phyloP scores from a whole-genome alignment of 176 grass and related monocot species.

The Eragrostis nindensis region DNA sequence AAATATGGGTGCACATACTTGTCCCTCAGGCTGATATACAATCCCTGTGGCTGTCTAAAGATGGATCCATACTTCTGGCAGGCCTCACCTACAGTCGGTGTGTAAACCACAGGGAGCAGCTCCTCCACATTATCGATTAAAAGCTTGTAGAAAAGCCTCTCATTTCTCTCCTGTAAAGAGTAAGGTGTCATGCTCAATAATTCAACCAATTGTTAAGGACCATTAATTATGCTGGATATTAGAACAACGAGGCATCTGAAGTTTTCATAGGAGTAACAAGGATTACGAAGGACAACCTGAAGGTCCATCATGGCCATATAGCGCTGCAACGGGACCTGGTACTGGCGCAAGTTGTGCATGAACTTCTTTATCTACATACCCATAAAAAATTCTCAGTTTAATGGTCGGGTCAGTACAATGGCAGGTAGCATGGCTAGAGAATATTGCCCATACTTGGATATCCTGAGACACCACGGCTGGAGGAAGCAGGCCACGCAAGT shows the following conservation, averaged over 20 bases:
- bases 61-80: conserved; percentile 99
- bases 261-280: conserved; percentile 10
- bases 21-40: conserved; percentile 96
- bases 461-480: conserved; percentile 75
- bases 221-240: not conserved
- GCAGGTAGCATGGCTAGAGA: conserved; percentile 6
- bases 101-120: conserved; percentile 92
- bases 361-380: conserved; percentile 78
- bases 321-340: conserved; percentile 81
- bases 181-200: not conserved
- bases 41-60: conserved; percentile 81
- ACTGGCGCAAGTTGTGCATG: conserved; percentile 86
- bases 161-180: conserved; percentile 73
- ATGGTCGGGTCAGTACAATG: not conserved
- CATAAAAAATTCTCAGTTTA: conserved; percentile 20
- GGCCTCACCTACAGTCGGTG: conserved; percentile 97
- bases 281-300: conserved; percentile 59
- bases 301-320: conserved; percentile 99
- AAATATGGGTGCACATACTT: conserved; percentile 62
- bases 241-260: not conserved
- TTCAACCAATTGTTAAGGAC: conserved; percentile 18
- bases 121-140: conserved; percentile 99
- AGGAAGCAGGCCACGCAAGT: conserved; percentile 95
- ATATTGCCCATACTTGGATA: conserved; percentile 58
- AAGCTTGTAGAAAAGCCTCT: conserved; percentile 98